A percentile compares a stretch with the other conserved stretches of the same genome.
Evolutionary conservation across 495 filamentous ascomycete species (phyloP).

Genomic region (Corynascus novoguineensis): DNA sequence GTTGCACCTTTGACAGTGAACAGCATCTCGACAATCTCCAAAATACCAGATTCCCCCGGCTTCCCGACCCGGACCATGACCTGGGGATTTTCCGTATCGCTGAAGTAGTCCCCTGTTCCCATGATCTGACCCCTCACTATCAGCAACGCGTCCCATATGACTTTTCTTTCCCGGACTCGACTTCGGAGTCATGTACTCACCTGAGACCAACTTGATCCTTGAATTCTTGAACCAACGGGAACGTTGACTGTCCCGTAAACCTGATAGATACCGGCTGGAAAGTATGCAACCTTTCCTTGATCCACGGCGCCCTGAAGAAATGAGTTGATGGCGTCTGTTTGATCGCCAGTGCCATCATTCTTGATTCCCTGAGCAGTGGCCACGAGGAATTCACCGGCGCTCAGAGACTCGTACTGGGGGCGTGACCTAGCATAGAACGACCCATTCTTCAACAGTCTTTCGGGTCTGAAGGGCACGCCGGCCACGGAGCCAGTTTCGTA

Average conservation of each 20-base stretch:
- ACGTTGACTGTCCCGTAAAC: background rate
- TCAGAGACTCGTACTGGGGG: background rate
- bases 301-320: background rate
- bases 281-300: background rate
- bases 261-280: background rate
- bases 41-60: constrained; percentile 63
- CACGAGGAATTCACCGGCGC: background rate
- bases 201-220: background rate
- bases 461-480: background rate
- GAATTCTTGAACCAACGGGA: background rate
- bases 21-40: constrained; percentile 78
- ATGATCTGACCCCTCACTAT: constrained; percentile 21
- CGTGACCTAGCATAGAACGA: background rate
- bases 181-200: background rate
- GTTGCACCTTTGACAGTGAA: constrained; percentile 67
- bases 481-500: background rate
- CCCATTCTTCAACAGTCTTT: background rate
- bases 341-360: background rate
- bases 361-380: background rate
- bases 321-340: background rate
- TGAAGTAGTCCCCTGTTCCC: constrained; percentile 41
- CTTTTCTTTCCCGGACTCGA: background rate
- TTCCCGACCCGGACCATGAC: constrained; percentile 60
- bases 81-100: constrained; percentile 53
- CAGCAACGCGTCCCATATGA: background rate